Evolutionary conservation across 2,329 filamentous ascomycete genomes (phyloP).

Genomic region (Cordyceps cateniannulata): DNA sequence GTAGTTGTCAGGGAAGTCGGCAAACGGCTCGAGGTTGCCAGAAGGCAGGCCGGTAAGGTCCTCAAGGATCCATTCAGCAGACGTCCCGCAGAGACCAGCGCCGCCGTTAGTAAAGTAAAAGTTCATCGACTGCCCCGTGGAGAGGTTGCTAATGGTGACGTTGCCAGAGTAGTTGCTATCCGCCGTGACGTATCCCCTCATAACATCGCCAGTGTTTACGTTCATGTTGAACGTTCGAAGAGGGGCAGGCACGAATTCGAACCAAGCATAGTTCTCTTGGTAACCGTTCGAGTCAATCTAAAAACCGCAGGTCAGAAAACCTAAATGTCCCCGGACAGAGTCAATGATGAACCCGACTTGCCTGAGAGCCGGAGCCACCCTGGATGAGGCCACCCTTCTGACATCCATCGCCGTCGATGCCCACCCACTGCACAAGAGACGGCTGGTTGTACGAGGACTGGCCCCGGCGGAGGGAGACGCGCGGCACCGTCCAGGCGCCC

Average conservation of each 20-base stretch:
- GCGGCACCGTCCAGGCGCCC: not conserved
- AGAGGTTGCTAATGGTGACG: slow-evolving; percentile 5
- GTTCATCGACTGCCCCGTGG: not conserved
- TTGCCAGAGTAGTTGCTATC: not conserved
- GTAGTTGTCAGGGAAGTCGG: not conserved
- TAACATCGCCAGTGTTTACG: slow-evolving; percentile 3
- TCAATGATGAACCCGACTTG: too few species aligned
- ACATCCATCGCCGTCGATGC: slow-evolving; percentile 9
- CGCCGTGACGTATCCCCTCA: not conserved
- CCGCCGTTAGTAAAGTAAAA: not conserved
- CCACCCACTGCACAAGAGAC: not conserved
- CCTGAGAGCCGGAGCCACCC: slow-evolving; percentile 1
- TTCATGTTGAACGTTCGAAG: not conserved
- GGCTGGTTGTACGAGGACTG: not conserved
- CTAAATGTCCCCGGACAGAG: too few species aligned
- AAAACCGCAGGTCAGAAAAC: too few species aligned
- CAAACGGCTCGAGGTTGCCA: not conserved
- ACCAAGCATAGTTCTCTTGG: not conserved
- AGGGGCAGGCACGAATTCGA: not conserved
- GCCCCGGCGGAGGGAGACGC: not conserved
- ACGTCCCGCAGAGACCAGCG: slow-evolving; percentile 1
- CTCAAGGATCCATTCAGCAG: slow-evolving; percentile 8
- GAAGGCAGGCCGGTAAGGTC: not conserved
- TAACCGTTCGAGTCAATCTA: not conserved
- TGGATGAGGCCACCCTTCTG: not conserved